Evolutionary conservation across 1,284 basidiomycete species (phyloP).

Genomic region (Microstroma glucosiphilum): DNA sequence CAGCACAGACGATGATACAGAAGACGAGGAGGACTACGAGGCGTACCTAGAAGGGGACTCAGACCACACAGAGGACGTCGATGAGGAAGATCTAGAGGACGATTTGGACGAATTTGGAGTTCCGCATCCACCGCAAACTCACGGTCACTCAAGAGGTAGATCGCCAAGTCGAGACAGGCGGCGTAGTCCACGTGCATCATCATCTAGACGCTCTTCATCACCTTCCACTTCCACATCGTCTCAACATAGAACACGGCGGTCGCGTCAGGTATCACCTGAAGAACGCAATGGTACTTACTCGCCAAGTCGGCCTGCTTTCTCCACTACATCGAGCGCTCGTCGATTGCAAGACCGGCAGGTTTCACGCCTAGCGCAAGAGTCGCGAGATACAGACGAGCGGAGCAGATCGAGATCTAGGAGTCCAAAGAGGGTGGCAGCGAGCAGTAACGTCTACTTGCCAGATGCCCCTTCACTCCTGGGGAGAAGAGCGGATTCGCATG

Average conservation of each 20-base stretch:
- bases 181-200: no score
- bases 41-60: conserved; percentile 26
- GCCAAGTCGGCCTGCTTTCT: no score
- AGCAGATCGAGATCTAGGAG: not conserved
- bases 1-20: conserved; percentile 22
- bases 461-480: no score
- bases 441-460: not conserved
- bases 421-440: not conserved
- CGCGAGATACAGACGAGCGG: not conserved
- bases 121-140: not conserved
- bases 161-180: not conserved
- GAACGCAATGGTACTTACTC: no score
- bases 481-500: no score
- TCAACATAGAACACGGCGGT: not conserved
- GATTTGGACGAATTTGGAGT: conserved; percentile 7
- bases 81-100: conserved; percentile 9
- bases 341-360: not conserved
- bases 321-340: no score
- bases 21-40: conserved; percentile 24
- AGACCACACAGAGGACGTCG: conserved; percentile 30
- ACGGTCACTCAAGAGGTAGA: not conserved
- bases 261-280: not conserved
- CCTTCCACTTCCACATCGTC: not conserved
- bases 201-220: not conserved
- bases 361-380: not conserved